phyloP scores from a whole-genome alignment of 2,329 filamentous ascomycete species.

The Sporothrix brunneoviolacea region DNA sequence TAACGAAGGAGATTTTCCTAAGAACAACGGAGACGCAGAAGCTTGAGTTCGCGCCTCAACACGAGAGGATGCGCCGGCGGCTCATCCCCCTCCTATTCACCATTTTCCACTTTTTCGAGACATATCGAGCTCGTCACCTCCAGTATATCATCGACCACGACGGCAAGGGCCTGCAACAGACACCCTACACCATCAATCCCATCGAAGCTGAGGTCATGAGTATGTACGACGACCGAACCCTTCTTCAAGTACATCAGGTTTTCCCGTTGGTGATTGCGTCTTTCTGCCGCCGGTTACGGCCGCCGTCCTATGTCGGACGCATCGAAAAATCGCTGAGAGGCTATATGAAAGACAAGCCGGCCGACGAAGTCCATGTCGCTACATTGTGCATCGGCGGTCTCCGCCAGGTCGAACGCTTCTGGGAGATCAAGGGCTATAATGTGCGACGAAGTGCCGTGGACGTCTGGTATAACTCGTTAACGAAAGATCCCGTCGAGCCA shows the following conservation, averaged over 20 bases:
- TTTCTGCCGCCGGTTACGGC: conserved; percentile 55
- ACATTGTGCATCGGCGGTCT: conserved; percentile 55
- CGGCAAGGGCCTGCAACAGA: conserved; percentile 43
- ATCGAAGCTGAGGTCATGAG: conserved; percentile 56
- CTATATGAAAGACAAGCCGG: conserved; percentile 55
- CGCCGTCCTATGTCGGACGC: conserved; percentile 57
- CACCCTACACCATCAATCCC: conserved; percentile 55
- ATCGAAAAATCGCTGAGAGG: conserved; percentile 57
- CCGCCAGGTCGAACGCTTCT: conserved; percentile 56
- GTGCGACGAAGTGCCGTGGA: conserved; percentile 52
- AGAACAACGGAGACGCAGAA: conserved; percentile 49
- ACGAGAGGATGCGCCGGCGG: conserved; percentile 57
- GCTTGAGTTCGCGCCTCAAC: conserved; percentile 52
- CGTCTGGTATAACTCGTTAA: conserved; percentile 49
- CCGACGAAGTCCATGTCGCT: conserved; percentile 56
- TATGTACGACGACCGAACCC: conserved; percentile 58
- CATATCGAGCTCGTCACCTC: conserved; percentile 52
- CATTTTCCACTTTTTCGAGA: conserved; percentile 62
- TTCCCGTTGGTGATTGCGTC: conserved; percentile 60
- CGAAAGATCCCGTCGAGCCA: conserved; percentile 37
- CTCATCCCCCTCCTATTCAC: conserved; percentile 59
- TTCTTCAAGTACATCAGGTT: conserved; percentile 57
- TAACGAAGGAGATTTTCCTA: conserved; percentile 59
- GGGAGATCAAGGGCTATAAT: conserved; percentile 63
- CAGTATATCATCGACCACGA: conserved; percentile 47